Base-by-base conservation (phyloP, 1,139 yeast species). In the Yamadazyma sp. region DNA sequence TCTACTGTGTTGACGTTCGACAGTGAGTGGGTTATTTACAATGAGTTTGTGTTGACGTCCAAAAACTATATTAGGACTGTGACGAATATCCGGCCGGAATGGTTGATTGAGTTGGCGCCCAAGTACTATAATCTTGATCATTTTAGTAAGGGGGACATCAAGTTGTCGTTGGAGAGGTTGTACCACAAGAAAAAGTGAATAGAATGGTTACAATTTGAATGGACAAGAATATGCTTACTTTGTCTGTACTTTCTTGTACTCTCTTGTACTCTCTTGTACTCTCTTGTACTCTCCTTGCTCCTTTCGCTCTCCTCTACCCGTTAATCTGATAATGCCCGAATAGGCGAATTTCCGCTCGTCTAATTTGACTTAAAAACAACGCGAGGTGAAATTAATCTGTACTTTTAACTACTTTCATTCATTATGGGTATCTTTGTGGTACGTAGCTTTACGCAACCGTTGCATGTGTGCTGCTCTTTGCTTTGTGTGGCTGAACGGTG, bases 11-110 rank as follows among this genome's bases (percentile, higher is more conserved):
- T 92, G 47, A 83, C 86, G 16, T 83, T 80, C 46, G 94, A 87
- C 45, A 83, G 82, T 43, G 97, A 90, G 57, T 92, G 96, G 94
- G 88, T 92, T 32, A 74, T 92, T 38, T 92, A 92, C 70, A 87
- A 92, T 61, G 98, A 92, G 64, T 87, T 92, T 66, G 98, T 92
- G 28, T 73, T 92, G 48, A 92, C 98, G 2, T 80, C 94, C 18
- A 87, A 90, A 62, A 92, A 92, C 59, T 92, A 92, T 59, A 88
- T 92, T 46, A 76, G 98, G 53, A 92, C 97, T 0, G 97, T 90
- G 11, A 92, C 97, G n/a, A 74, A 82, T 6, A 82, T 92, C 39
- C 83, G 82, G 57, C 95, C 97, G 1, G 96, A 89, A 54, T 86
- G 98, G 95, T 71, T 86, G 51, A 70, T 89, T 38, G 94, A 89